Evolutionary conservation across 2,329 filamentous ascomycete species (phyloP), one percentile per base, ranked within the genome.

Genomic region (Albifimbria verrucaria): DNA sequence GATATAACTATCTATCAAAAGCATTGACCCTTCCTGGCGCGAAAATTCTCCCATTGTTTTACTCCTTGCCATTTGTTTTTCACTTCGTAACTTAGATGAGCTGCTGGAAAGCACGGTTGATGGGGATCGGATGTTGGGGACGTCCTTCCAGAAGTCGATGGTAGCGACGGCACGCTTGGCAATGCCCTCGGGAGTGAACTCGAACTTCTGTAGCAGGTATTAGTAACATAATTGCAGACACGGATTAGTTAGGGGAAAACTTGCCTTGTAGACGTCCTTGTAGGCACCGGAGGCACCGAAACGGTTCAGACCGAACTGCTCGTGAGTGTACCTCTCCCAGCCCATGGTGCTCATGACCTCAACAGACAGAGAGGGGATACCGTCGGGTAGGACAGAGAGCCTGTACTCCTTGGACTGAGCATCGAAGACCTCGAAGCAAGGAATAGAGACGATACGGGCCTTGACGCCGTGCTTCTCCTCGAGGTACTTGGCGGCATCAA

Each of bases 241-340:
- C 39, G 45, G 48, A 28, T 17, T 42, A 41, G 15, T 28, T 18
- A 26, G 51, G 44, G 48, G 48, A 25, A 25, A 52, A 74, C 82
- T 76, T 80, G 80, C 90, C 82, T 90, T 88, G 85, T 99, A 99
- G 57, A 99, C 92, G 68, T 97, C 88, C 87, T 93, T 93, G 83
- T 97, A 97, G 62, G 93, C 88, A 68, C 93, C 94, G 52, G 90
- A 96, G 63, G 93, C 93, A 86, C 94, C 94, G 76, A 99, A 99
- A 72, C 94, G 86, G 88, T 99, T 99, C 63, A 99, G 86, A 72
- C 94, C 94, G 69, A 99, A 99, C 81, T 99, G 94, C 86, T 99
- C 94, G 78, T 99, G 93, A 55, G 92, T 90, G 80, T 97, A 99
- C 76, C 93, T 89, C 85, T 97, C 92, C 94, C 94, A 99, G 65